phyloP scores from a whole-genome alignment of 352 stramenopile genomes.

The Phytophthora tentaculata region DNA sequence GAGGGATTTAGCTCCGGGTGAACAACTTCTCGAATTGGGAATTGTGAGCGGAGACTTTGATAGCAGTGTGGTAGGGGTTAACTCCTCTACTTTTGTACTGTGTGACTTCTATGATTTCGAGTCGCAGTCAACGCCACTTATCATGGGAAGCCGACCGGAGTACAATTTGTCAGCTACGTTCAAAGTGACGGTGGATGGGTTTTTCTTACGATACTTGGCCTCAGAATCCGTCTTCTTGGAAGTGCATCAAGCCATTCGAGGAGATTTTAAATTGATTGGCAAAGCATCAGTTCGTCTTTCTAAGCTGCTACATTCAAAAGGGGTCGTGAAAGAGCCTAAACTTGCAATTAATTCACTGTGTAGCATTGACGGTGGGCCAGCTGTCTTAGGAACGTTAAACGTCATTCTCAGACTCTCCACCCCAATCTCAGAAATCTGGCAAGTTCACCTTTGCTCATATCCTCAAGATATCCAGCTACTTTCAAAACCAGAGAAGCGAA shows the following conservation, averaged over 20 bases:
- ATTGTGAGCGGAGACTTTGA: constrained; percentile 83
- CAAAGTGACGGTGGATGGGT: constrained; percentile 93
- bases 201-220: constrained; percentile 92
- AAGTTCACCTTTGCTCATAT: constrained; percentile 89
- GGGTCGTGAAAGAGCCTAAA: constrained; percentile 67
- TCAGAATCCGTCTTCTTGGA: constrained; percentile 89
- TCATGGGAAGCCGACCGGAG: constrained; percentile 78
- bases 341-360: constrained; percentile 53
- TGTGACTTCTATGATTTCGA: constrained; percentile 96
- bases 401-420: constrained; percentile 88
- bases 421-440: constrained; percentile 91
- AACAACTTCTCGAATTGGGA: constrained; percentile 93
- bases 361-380: constrained; percentile 27
- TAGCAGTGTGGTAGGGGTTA: constrained; percentile 61
- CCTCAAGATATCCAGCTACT: constrained; percentile 83
- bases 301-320: constrained; percentile 76
- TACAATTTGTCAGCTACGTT: constrained; percentile 94
- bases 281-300: constrained; percentile 69
- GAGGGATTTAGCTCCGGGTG: constrained; percentile 71
- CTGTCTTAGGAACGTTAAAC: constrained; percentile 73
- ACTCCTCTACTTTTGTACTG: constrained; percentile 90
- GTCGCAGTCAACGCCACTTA: constrained; percentile 90
- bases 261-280: constrained; percentile 90
- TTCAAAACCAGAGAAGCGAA: constrained; percentile 23
- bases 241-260: constrained; percentile 87